phyloP scores from a whole-genome alignment of 495 filamentous ascomycete genomes.

The Immersiella caudata region DNA sequence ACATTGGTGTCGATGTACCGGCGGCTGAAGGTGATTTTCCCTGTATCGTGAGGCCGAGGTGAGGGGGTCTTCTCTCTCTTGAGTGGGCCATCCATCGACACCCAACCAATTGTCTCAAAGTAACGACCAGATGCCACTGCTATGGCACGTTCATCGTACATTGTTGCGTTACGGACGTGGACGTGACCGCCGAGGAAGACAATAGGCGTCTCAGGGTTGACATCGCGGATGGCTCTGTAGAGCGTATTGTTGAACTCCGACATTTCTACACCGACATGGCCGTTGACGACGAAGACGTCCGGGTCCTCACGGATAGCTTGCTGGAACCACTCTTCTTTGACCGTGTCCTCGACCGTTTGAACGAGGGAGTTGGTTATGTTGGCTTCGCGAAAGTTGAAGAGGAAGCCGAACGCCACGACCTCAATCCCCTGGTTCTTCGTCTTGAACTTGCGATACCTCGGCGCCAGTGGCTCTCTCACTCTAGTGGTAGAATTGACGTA shows the following conservation, averaged over 20 bases:
- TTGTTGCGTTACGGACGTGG: constrained; percentile 83
- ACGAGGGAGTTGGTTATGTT: constrained; percentile 81
- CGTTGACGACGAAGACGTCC: constrained; percentile 85
- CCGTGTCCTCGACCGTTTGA: constrained; percentile 72
- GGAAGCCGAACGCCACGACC: constrained; percentile 86
- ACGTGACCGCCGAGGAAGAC: constrained; percentile 93
- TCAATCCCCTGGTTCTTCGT: constrained; percentile 85
- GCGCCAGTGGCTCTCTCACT: constrained; percentile 73
- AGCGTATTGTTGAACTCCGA: constrained; percentile 70
- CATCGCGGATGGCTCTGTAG: constrained; percentile 75
- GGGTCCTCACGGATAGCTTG: constrained; percentile 80
- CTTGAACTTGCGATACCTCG: constrained; percentile 81
- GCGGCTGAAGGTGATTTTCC: constrained; percentile 58
- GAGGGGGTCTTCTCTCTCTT: constrained; percentile 33
- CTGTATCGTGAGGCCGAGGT: constrained; percentile 19
- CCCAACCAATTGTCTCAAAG: constrained; percentile 96
- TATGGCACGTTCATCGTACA: constrained; percentile 78
- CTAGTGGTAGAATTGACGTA: constrained; percentile 73
- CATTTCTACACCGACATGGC: constrained; percentile 83
- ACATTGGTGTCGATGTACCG: constrained; percentile 96
- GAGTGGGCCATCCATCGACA: constrained; percentile 77
- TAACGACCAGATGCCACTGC: constrained; percentile 91
- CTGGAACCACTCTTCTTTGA: constrained; percentile 88
- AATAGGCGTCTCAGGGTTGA: constrained; percentile 79
- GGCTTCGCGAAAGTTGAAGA: constrained; percentile 91